Conservation (phyloP, 805 yeast species). For the Wickerhamomyces kurtzmanii region DNA sequence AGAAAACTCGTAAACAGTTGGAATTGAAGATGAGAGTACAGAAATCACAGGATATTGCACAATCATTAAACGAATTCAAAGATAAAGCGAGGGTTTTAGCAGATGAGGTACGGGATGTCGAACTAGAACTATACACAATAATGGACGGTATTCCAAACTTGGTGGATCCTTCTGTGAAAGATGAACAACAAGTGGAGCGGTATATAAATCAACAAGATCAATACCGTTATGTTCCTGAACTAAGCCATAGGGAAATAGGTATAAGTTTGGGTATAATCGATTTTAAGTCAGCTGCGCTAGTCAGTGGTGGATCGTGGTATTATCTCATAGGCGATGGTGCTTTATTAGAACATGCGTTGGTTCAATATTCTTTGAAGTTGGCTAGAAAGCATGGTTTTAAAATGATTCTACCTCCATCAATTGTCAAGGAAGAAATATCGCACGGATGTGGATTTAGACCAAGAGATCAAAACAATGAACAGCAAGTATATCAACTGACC, state of each 20-base stretch:
- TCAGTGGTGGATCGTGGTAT: slow-evolving; percentile 81
- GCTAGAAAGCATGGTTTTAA: slow-evolving; percentile 63
- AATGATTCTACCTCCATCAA: slow-evolving; percentile 75
- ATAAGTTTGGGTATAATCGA: slow-evolving; percentile 59
- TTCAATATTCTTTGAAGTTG: slow-evolving; percentile 61
- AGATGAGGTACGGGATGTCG: slow-evolving; percentile 14
- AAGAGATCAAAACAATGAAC: slow-evolving; percentile 76
- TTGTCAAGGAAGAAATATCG: slow-evolving; percentile 69
- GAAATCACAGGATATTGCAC: slow-evolving; percentile 2
- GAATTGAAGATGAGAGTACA: too few relatives aligned
- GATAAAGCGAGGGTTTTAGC: slow-evolving; percentile 13
- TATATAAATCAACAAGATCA: slow-evolving; percentile 35
- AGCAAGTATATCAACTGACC: slow-evolving; percentile 66
- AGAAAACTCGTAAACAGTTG: too few relatives aligned
- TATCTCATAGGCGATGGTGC: slow-evolving; percentile 83
- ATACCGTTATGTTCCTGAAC: slow-evolving; percentile 14
- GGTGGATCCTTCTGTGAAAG: slow-evolving; percentile 36
- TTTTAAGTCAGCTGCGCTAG: slow-evolving; percentile 57
- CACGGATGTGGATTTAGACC: slow-evolving; percentile 94
- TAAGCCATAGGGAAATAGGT: slow-evolving; percentile 69
- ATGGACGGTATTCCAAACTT: slow-evolving; percentile 57
- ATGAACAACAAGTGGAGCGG: slow-evolving; percentile 33
- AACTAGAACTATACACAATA: slow-evolving; percentile 24
- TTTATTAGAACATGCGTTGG: slow-evolving; percentile 77
- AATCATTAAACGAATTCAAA: slow-evolving; percentile 15